phyloP scores from a whole-genome alignment of 2,329 filamentous ascomycete genomes.

The Phoma sp. region DNA sequence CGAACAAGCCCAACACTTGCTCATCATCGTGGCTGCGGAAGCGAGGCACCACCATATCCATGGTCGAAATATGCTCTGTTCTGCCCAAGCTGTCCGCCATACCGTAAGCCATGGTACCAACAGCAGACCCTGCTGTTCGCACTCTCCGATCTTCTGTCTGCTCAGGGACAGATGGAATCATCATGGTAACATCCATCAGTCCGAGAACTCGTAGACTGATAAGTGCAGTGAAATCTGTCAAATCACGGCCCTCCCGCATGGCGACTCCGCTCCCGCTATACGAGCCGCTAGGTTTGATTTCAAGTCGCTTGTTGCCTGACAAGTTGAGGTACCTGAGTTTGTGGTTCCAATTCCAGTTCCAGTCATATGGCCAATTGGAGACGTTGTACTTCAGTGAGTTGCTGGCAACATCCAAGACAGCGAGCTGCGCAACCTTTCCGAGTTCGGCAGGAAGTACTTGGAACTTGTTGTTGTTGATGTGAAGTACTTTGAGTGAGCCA shows the following conservation, averaged over 20 bases:
- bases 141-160: constrained; percentile 95
- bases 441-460: constrained; percentile 95
- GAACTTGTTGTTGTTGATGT: constrained; percentile 98
- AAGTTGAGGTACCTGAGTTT: constrained; percentile 95
- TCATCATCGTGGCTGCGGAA: constrained; percentile 91
- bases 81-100: constrained; percentile 96
- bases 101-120: constrained; percentile 89
- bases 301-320: constrained; percentile 93
- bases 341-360: constrained; percentile 99
- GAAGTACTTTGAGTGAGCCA: constrained; percentile 84
- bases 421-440: constrained; percentile 89
- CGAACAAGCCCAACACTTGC: constrained; percentile 92
- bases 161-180: constrained; percentile 90
- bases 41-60: constrained; percentile 92
- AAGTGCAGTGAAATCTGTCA: constrained; percentile 91
- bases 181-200: constrained; percentile 97
- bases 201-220: constrained; percentile 86
- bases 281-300: constrained; percentile 76
- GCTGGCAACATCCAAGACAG: constrained; percentile 92
- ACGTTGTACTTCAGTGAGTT: constrained; percentile 98
- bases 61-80: constrained; percentile 92
- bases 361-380: constrained; percentile 98
- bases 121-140: constrained; percentile 92
- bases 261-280: constrained; percentile 58
- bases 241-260: constrained; percentile 66